Evolutionary conservation across 352 stramenopile species (phyloP).

Genomic region (Paralagenidium karlingii): DNA sequence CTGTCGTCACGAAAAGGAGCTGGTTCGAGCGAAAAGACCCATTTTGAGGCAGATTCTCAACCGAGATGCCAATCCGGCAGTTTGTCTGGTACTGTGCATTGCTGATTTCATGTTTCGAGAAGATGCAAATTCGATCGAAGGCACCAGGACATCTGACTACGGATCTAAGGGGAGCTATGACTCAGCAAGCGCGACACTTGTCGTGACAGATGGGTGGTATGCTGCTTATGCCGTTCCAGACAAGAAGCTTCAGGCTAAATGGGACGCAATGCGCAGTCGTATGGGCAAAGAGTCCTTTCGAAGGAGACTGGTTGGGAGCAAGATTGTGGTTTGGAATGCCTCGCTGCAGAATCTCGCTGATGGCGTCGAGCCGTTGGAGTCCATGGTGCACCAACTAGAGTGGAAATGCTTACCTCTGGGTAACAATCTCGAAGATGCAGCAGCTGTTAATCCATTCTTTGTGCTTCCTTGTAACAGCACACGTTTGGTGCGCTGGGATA

Average conservation of each 20-base stretch:
- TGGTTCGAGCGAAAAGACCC: slow-evolving; percentile 9
- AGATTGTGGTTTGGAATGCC: slow-evolving; percentile 58
- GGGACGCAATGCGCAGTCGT: slow-evolving; percentile 42
- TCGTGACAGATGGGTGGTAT: slow-evolving; percentile 70
- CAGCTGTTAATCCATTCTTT: slow-evolving; percentile 52
- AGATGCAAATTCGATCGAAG: slow-evolving; percentile 7
- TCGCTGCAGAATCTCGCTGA: slow-evolving; percentile 44
- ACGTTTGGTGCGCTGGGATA: slow-evolving; percentile 22
- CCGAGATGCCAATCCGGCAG: slow-evolving; percentile 44
- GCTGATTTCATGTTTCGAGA: slow-evolving; percentile 30
- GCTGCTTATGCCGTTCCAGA: slow-evolving; percentile 46
- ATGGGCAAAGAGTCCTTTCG: slow-evolving; percentile 14
- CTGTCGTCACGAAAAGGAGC: not conserved
- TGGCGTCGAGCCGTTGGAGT: slow-evolving; percentile 55
- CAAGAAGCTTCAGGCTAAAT: slow-evolving; percentile 13
- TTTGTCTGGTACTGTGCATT: slow-evolving; percentile 52
- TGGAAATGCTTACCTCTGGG: slow-evolving; percentile 38
- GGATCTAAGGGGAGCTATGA: slow-evolving; percentile 21
- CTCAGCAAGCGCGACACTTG: slow-evolving; percentile 12
- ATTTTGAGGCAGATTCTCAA: slow-evolving; percentile 60
- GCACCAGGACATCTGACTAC: slow-evolving; percentile 21
- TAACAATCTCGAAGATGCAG: too few species aligned
- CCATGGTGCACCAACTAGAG: slow-evolving; percentile 18
- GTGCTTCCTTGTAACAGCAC: slow-evolving; percentile 60
- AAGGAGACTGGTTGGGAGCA: slow-evolving; percentile 47